These are phyloP conservation scores for Geotrichum carabidarum DNA, from an alignment of 1,139 yeast genomes.

Conservation along the genomic window DNA sequence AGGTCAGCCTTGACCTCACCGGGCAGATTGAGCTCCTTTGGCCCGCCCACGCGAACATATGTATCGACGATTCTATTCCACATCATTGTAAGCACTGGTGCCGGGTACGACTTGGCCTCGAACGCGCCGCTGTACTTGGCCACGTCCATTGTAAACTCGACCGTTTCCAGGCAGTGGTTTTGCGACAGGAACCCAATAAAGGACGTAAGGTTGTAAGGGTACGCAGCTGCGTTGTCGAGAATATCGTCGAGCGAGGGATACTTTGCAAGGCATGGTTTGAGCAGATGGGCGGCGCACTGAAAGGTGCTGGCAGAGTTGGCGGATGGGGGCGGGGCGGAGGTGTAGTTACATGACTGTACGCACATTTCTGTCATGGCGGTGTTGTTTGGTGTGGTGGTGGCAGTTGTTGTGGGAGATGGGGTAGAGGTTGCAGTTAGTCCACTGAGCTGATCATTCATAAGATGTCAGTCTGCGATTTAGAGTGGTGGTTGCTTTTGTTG, in stretches of 20 bases:
- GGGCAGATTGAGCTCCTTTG: constrained; percentile 36
- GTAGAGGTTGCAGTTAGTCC: neutral
- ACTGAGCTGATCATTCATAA: neutral
- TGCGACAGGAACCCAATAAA: constrained; percentile 32
- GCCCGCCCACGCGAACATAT: constrained; percentile 31
- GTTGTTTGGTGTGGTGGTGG: neutral
- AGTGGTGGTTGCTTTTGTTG: too few relatives aligned
- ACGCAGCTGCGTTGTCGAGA: constrained; percentile 26
- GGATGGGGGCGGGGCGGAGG: neutral
- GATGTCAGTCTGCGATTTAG: neutral
- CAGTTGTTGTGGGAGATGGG: neutral
- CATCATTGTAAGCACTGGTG: constrained; percentile 17
- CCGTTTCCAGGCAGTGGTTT: constrained; percentile 36
- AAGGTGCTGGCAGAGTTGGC: neutral
- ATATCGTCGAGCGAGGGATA: constrained; percentile 33
- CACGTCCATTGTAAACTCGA: constrained; percentile 36
- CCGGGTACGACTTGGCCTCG: neutral
- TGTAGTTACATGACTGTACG: neutral
- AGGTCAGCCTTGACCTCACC: constrained; percentile 29
- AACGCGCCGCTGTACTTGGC: constrained; percentile 25
- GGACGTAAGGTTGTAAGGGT: constrained; percentile 32
- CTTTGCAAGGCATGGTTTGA: constrained; percentile 6
- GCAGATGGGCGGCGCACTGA: neutral
- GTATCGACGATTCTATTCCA: constrained; percentile 35
- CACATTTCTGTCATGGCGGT: neutral